Evolutionary conservation across 2,329 filamentous ascomycete genomes (phyloP).

Genomic region (Beauveria asiatica): DNA sequence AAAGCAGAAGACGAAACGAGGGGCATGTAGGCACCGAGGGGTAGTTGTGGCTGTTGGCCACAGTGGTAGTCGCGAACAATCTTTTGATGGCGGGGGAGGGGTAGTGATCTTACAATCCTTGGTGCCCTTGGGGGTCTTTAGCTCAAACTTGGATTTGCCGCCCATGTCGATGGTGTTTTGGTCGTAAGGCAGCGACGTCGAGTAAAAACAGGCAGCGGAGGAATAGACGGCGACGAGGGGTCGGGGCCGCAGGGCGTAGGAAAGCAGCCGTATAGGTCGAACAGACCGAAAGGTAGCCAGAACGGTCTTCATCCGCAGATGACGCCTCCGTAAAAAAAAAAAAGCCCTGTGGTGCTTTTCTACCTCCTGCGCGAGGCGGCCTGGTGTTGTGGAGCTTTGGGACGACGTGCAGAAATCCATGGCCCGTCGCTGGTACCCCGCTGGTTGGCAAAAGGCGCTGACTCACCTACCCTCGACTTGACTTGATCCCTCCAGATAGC

Average conservation of each 20-base stretch:
- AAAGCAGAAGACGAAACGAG: background rate
- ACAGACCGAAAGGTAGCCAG: constrained; percentile 9
- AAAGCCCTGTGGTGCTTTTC: constrained; percentile 10
- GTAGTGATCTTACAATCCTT: constrained; percentile 56
- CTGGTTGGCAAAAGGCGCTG: background rate
- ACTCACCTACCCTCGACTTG: background rate
- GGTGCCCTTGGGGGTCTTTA: constrained; percentile 88
- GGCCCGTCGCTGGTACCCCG: background rate
- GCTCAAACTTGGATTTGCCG: constrained; percentile 49
- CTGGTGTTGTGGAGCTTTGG: constrained; percentile 10
- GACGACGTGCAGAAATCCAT: constrained; percentile 8
- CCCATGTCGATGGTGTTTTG: constrained; percentile 22
- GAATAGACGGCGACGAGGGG: background rate
- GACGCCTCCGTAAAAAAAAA: constrained; percentile 1
- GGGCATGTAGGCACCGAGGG: background rate
- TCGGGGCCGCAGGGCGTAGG: constrained; percentile 1
- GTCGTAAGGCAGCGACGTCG: background rate
- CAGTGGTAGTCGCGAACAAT: background rate
- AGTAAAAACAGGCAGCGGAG: constrained; percentile 2
- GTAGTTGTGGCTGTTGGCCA: background rate
- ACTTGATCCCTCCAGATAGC: background rate
- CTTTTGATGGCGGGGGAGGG: constrained; percentile 1
- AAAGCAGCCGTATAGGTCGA: constrained; percentile 10
- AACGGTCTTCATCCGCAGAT: constrained; percentile 12
- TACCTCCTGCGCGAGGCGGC: constrained; percentile 9